Conservation (phyloP, 495 filamentous ascomycete species). For the Poronia punctata region DNA sequence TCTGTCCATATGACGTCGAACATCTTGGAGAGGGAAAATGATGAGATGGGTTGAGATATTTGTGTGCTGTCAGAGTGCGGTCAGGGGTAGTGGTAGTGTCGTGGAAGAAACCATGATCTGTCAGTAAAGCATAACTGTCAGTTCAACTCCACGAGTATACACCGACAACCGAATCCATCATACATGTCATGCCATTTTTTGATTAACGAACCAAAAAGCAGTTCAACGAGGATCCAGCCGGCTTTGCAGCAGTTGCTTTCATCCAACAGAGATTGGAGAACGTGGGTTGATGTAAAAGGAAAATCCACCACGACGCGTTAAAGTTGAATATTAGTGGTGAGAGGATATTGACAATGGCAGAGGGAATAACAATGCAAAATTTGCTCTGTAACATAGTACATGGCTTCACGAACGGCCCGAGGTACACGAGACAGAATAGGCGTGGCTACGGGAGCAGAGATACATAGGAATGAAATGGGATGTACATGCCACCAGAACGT, state of each 20-base stretch:
- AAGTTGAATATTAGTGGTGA: no score
- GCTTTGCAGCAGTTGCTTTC: not conserved
- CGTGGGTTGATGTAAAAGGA: not conserved
- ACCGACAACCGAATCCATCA: no score
- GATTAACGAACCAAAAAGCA: not conserved
- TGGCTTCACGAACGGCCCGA: not conserved
- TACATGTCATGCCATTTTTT: slow-evolving; percentile 1
- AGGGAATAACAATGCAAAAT: slow-evolving; percentile 1
- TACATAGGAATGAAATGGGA: not conserved
- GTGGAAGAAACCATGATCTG: not conserved
- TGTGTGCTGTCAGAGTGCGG: no score
- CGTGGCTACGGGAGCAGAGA: not conserved
- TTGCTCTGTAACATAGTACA: not conserved
- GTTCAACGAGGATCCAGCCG: no score
- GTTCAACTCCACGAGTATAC: not conserved
- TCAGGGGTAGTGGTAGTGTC: not conserved
- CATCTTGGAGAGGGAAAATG: slow-evolving; percentile 26
- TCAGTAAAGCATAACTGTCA: not conserved
- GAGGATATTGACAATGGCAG: not conserved
- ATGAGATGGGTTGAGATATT: not conserved
- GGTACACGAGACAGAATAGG: not conserved
- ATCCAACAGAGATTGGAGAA: not conserved
- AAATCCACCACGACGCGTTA: no score
- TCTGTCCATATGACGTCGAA: slow-evolving; percentile 49
- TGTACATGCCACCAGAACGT: not conserved